These are phyloP conservation scores for Seminavis robusta DNA, from an alignment of 108 stramenopile genomes.

Conservation along the genomic window DNA sequence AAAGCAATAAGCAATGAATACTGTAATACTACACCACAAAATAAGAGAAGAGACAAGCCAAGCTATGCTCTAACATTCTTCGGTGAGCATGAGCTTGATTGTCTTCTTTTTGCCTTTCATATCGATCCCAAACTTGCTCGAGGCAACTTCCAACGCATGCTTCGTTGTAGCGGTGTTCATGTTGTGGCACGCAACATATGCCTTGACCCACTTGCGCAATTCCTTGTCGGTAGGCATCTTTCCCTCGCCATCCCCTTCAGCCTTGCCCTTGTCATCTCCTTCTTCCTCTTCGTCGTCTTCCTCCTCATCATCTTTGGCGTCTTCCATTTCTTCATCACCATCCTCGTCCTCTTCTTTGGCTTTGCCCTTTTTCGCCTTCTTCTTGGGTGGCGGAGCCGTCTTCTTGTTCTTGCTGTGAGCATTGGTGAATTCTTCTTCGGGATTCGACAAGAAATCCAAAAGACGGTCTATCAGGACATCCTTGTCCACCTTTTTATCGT, in stretches of 20 bases:
- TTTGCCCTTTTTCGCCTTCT: slow-evolving; percentile 2
- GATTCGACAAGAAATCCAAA: slow-evolving; percentile 39
- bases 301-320: too few species aligned
- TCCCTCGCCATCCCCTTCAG: too few species aligned
- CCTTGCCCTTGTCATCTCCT: neutral
- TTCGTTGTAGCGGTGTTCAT: slow-evolving; percentile 24
- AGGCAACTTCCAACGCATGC: slow-evolving; percentile 14
- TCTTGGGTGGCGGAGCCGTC: slow-evolving; percentile 1
- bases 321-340: slow-evolving; percentile 9
- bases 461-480: slow-evolving; percentile 37
- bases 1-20: too few species aligned
- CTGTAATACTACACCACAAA: too few species aligned
- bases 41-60: too few species aligned
- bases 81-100: slow-evolving; percentile 17
- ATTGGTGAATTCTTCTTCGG: slow-evolving; percentile 20
- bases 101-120: slow-evolving; percentile 9
- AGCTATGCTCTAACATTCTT: too few species aligned
- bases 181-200: slow-evolving; percentile 17
- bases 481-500: slow-evolving; percentile 29
- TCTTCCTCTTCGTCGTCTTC: too few species aligned
- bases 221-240: slow-evolving; percentile 10
- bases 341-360: neutral
- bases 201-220: slow-evolving; percentile 14
- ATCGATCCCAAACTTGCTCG: slow-evolving; percentile 28
- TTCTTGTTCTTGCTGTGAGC: slow-evolving; percentile 1